Conservation (phyloP, 805 yeast genomes). For the Kuraishia piskuri region DNA sequence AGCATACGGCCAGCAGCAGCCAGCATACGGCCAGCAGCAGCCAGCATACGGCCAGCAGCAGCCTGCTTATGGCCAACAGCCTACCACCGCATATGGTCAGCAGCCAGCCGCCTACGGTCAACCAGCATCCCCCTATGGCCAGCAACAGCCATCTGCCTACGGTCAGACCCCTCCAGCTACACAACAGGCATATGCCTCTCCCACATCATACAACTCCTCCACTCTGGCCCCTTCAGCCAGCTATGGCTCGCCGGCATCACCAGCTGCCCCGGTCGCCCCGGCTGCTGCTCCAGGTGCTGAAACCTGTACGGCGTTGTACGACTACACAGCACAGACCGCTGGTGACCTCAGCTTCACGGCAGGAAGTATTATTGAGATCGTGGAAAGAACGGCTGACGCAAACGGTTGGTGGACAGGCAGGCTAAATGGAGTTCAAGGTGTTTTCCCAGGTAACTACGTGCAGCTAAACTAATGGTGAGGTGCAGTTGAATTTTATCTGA, state of each 20-base stretch:
- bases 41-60: conserved; percentile 11
- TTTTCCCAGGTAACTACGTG: conserved; percentile 95
- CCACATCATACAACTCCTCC: conserved; percentile 10
- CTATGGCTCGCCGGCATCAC: conserved; percentile 11
- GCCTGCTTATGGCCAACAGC: conserved; percentile 14
- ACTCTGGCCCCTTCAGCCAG: conserved; percentile 7
- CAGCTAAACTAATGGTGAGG: conserved; percentile 48
- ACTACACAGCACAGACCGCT: conserved; percentile 84
- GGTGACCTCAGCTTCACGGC: conserved; percentile 88
- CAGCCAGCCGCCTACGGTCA: conserved; percentile 4
- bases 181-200: conserved; percentile 13
- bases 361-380: conserved; percentile 77
- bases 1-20: conserved; percentile 13
- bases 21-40: conserved; percentile 14
- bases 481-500: conserved; percentile 47
- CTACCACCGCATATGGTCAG: conserved; percentile 7
- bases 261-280: conserved; percentile 24
- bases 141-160: conserved; percentile 16
- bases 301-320: conserved; percentile 85
- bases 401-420: conserved; percentile 99
- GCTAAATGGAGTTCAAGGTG: conserved; percentile 77
- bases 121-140: conserved; percentile 16
- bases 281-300: conserved; percentile 34
- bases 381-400: conserved; percentile 72
- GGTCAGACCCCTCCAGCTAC: conserved; percentile 3